Percentiles rank a stretch among this genome's conserved stretches.
These are phyloP conservation scores for Candida caryicola DNA, from an alignment of 805 yeast genomes.

Conservation along the genomic window DNA sequence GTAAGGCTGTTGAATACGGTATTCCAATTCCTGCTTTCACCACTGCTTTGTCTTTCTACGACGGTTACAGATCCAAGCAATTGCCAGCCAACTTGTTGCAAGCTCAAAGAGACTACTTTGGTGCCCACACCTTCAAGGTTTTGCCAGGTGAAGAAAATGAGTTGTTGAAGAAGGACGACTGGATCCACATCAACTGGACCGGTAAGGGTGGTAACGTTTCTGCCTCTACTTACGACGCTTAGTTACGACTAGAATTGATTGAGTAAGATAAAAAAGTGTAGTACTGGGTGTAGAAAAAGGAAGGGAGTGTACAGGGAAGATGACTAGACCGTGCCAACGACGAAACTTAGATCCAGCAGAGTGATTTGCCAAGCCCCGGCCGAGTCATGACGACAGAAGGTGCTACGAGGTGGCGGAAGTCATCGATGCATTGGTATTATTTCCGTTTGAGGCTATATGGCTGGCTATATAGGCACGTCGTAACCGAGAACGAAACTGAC, in stretches of 20 bases:
- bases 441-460: no score
- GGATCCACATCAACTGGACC: constrained; percentile 98
- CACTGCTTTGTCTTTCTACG: constrained; percentile 96
- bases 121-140: constrained; percentile 98
- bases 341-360: no score
- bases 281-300: no score
- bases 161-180: constrained; percentile 70
- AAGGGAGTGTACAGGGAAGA: no score
- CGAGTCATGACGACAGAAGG: no score
- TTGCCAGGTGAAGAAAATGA: constrained; percentile 81
- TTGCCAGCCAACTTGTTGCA: constrained; percentile 97
- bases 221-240: constrained; percentile 93
- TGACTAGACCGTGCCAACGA: no score
- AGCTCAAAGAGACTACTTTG: constrained; percentile 99
- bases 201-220: constrained; percentile 98
- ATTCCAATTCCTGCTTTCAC: constrained; percentile 97
- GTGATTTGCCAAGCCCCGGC: no score
- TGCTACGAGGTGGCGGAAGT: no score
- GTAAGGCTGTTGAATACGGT: constrained; percentile 77
- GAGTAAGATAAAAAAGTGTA: no score
- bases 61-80: constrained; percentile 94
- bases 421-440: no score
- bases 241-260: no score
- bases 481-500: constrained; percentile 47
- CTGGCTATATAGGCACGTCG: constrained; percentile 50